Conservation (phyloP, 306 rosid species). For the Cicer judaicum region DNA sequence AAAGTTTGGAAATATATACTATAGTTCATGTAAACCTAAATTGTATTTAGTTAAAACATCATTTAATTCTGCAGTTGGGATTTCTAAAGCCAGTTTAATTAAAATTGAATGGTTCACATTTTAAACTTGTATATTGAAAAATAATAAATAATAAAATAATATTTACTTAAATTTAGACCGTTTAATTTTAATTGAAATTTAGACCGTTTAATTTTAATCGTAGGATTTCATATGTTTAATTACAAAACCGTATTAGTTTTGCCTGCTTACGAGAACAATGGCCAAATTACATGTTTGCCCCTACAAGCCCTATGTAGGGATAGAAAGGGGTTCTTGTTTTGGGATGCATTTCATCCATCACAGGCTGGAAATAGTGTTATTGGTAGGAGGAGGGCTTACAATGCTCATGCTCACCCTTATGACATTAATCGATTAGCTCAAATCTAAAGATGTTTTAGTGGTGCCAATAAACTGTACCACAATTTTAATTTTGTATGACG, state of each 20-base stretch:
- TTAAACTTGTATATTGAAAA: too few relatives aligned
- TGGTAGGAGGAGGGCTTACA: slow-evolving; percentile 74
- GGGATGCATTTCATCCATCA: slow-evolving; percentile 98
- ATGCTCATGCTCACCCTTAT: slow-evolving; percentile 80
- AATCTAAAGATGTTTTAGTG: slow-evolving; percentile 45
- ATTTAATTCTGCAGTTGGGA: too few relatives aligned
- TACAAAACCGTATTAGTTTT: too few relatives aligned
- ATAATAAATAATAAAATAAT: too few relatives aligned
- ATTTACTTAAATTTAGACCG: too few relatives aligned
- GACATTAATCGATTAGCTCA: slow-evolving; percentile 78
- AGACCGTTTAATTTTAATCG: too few relatives aligned
- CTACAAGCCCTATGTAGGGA: slow-evolving; percentile 75
- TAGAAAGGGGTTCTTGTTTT: slow-evolving; percentile 67
- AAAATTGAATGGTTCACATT: too few relatives aligned
- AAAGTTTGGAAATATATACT: background rate
- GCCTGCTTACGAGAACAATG: slow-evolving; percentile 70
- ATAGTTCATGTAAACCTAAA: too few relatives aligned
- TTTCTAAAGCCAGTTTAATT: too few relatives aligned
- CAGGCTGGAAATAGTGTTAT: slow-evolving; percentile 68
- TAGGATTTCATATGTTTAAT: too few relatives aligned
- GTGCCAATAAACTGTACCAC: slow-evolving; percentile 16
- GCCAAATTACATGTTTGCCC: slow-evolving; percentile 86
- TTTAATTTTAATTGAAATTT: too few relatives aligned
- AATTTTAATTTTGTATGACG: background rate
- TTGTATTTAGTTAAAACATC: too few relatives aligned